phyloP scores from a whole-genome alignment of 345 rosid species.

The Laguncularia racemosa region DNA sequence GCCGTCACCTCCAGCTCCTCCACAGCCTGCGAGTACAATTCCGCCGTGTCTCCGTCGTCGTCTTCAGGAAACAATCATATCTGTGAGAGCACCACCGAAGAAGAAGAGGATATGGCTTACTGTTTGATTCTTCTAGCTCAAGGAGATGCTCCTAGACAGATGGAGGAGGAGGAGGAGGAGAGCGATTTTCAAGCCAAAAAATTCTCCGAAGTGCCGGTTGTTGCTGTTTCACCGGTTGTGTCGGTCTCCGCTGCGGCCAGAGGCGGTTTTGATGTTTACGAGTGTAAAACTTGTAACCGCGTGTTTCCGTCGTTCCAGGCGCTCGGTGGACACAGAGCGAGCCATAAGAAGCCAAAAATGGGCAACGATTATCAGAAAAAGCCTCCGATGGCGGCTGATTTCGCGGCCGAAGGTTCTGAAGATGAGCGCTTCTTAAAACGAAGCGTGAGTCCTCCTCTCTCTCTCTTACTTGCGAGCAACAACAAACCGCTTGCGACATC shows the following conservation, averaged over 20 bases:
- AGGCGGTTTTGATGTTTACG: conserved; percentile 57
- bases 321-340: conserved; percentile 91
- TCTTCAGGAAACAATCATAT: conserved; percentile 1
- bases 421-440: conserved; percentile 10
- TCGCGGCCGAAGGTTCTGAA: conserved; percentile 10
- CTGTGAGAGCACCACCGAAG: conserved; percentile 47
- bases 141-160: conserved; percentile 25
- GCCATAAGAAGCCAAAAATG: conserved; percentile 77
- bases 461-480: conserved; percentile 25
- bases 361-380: conserved; percentile 11
- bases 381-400: background rate
- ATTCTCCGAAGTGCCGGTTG: conserved; percentile 15
- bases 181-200: conserved; percentile 15
- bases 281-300: conserved; percentile 88
- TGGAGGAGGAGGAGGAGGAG: background rate
- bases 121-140: conserved; percentile 83
- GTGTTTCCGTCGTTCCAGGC: conserved; percentile 92
- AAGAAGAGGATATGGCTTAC: conserved; percentile 89
- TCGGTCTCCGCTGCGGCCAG: conserved; percentile 9
- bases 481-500: conserved; percentile 1
- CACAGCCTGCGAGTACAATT: conserved; percentile 19
- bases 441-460: conserved; percentile 21
- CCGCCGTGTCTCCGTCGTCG: conserved; percentile 12
- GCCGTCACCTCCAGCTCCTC: conserved; percentile 45
- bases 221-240: conserved; percentile 1